Percentiles rank a stretch among this genome's conserved stretches.
These are phyloP conservation scores for Agrocybe pediades DNA, from an alignment of 768 basidiomycete genomes.

Conservation along the genomic window DNA sequence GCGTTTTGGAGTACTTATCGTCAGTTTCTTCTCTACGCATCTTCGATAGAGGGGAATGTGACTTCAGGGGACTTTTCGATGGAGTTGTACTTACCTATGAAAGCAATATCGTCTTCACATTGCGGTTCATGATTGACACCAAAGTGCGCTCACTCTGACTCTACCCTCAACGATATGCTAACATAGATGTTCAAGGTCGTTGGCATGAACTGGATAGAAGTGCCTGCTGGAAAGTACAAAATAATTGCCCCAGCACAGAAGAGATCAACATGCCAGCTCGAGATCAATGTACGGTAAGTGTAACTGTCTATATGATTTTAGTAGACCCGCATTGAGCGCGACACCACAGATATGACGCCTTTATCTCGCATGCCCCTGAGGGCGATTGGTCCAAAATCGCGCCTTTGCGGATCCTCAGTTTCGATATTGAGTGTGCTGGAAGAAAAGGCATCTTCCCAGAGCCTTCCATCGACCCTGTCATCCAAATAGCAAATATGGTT, in stretches of 20 bases:
- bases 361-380: conserved; percentile 91
- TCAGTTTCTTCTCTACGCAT: conserved; percentile 42
- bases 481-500: conserved; percentile 99
- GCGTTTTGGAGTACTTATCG: conserved; percentile 1
- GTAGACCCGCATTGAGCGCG: background rate
- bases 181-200: conserved; percentile 59
- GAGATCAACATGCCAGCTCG: conserved; percentile 86
- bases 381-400: conserved; percentile 92
- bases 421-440: conserved; percentile 99
- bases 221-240: conserved; percentile 80
- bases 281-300: conserved; percentile 73
- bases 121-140: conserved; percentile 98
- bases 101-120: conserved; percentile 88
- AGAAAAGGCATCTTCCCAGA: conserved; percentile 98
- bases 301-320: background rate
- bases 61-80: conserved; percentile 60
- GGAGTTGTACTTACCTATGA: conserved; percentile 75
- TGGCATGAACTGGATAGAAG: conserved; percentile 99
- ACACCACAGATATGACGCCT: conserved; percentile 67
- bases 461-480: conserved; percentile 86
- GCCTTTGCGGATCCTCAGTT: conserved; percentile 91
- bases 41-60: conserved; percentile 76
- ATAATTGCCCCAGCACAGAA: conserved; percentile 58
- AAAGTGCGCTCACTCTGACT: conserved; percentile 51
- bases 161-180: background rate